Evolutionary conservation across 371 early-diverging fungal species (phyloP).

Genomic region (Haplosporangium sp.): DNA sequence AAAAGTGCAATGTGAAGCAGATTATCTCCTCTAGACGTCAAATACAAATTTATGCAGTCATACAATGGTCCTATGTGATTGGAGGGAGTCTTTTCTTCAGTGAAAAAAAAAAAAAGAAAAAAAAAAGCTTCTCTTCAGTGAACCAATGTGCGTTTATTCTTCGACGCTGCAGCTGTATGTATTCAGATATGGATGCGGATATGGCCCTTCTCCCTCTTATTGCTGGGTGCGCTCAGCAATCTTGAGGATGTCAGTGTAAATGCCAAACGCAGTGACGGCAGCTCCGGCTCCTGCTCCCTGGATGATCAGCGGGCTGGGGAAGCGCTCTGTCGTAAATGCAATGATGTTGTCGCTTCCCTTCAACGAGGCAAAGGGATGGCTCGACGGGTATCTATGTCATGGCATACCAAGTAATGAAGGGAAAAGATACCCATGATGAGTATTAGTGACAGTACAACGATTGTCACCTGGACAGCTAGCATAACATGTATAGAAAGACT

Average conservation of each 20-base stretch:
- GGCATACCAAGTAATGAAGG: background rate
- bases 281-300: conserved; percentile 98
- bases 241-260: conserved; percentile 90
- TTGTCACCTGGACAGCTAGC: background rate
- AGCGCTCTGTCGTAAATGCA: conserved; percentile 92
- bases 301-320: conserved; percentile 93
- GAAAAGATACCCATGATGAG: background rate
- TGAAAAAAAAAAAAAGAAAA: no score
- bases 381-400: conserved; percentile 72
- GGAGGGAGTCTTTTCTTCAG: no score
- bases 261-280: conserved; percentile 97
- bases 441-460: no score
- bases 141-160: no score
- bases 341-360: conserved; percentile 97
- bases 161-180: no score
- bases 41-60: no score
- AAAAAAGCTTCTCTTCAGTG: no score
- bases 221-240: conserved; percentile 72
- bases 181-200: no score
- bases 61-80: no score
- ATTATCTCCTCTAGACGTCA: no score
- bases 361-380: conserved; percentile 95
- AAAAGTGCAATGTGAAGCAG: no score
- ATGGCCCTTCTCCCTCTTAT: conserved; percentile 4
- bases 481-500: background rate